Conservation (phyloP, 1,284 basidiomycete species). For the Malassezia nana region DNA sequence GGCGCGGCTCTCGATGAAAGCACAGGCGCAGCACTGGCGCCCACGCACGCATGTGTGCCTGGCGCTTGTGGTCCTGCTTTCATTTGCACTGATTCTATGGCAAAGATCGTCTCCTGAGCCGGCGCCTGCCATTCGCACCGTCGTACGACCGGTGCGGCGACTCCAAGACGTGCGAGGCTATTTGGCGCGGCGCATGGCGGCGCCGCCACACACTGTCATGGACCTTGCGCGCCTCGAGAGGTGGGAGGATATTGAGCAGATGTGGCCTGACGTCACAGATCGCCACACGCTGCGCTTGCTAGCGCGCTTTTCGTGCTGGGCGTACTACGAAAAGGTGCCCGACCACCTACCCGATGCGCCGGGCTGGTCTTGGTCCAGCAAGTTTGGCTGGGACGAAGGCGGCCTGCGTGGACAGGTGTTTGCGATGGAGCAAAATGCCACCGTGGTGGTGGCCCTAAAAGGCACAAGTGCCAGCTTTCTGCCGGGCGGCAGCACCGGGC, state of each 20-base stretch:
- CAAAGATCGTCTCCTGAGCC: neutral
- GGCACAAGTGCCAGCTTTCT: conserved; percentile 75
- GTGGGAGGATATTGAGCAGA: conserved; percentile 53
- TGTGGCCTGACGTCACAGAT: conserved; percentile 60
- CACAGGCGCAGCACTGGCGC: no score
- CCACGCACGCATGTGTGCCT: neutral
- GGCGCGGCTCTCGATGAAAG: no score
- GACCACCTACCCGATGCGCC: conserved; percentile 11
- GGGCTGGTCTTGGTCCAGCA: conserved; percentile 52
- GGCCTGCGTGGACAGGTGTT: conserved; percentile 80
- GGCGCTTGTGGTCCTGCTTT: neutral
- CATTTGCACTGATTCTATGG: neutral
- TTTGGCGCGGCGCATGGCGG: conserved; percentile 10
- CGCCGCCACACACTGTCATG: neutral
- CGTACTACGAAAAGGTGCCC: conserved; percentile 54
- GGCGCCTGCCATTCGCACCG: neutral
- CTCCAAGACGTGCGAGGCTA: conserved; percentile 8
- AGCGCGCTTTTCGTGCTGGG: conserved; percentile 89
- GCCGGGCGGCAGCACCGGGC: conserved; percentile 70
- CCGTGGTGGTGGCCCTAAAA: conserved; percentile 82
- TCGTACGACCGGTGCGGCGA: conserved; percentile 5
- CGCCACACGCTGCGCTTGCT: conserved; percentile 68
- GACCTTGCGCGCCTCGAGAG: conserved; percentile 17
- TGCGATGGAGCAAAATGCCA: conserved; percentile 56
- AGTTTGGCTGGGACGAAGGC: conserved; percentile 85